Evolutionary conservation across 345 rosid genomes (phyloP), one percentile per base, ranked within the genome.

Genomic region (Hypericum androsaemum): DNA sequence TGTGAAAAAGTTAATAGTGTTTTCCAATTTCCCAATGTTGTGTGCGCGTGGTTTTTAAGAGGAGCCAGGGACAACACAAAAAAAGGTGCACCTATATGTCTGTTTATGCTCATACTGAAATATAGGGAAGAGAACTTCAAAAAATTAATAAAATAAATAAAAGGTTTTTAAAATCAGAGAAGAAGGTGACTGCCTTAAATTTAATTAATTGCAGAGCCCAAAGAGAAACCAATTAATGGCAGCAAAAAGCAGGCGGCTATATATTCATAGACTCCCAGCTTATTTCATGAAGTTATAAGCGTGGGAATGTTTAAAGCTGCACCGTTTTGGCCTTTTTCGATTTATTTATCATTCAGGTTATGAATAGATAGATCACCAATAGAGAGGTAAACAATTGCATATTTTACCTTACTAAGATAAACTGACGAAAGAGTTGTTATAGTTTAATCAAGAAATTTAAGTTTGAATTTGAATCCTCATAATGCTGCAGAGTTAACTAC

Each of bases 221-320:
- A 3, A 47, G 8, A 10, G 52, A 51, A 22, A 22, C 32, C 32
- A 22, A 22, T 22, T 1, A 4, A 22, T 22, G 54, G 57, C 65
- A 47, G 59, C 47, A 53, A 48, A 22, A 71, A 64, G 63, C 40
- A 43, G 76, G 53, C 69, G 76, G 66, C 75, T 63, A 50, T 35
- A 40, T 38, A 32, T 39, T 39, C 8, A 40, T 64, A 57, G 62
- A 14, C 54, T 52, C 32, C 32, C 68, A 22, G 71, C 63, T 52
- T 53, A 37, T 63, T 56, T 47, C 71, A 56, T 52, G 61, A 65
- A 67, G 56, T 59, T 7, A 11, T 63, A 52, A 56, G 47, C 12
- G 55, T 41, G 53, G 50, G 65, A 63, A 71, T 66, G 72, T 63
- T 66, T 66, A 71, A 66, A 71, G 76, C 76, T 75, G 80, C 65